Evolutionary conservation across 202 grass and related monocot species (phyloP), one percentile per base, ranked within the genome.

Genomic region (Schoenoplectus tabernaemontani): DNA sequence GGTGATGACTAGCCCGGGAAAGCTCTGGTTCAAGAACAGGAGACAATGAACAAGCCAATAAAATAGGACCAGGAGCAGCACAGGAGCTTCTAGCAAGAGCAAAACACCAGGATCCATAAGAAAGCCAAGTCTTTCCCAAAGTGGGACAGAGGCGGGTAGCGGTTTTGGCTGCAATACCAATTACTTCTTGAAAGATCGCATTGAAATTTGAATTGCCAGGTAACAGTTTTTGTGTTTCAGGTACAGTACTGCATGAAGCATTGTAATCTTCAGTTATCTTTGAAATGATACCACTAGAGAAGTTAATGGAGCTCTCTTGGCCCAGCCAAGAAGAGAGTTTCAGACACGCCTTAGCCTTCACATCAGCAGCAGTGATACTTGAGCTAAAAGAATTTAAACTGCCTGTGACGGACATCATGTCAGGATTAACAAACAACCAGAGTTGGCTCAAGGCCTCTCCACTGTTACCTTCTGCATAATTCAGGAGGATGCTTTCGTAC

Each of bases 81-180:
- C 86, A 60, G 53, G 86, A 93, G 53, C 65, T 78, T 77, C 82
- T 91, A 57, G 87, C 91, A 87, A 92, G 89, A 61, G 62, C 33
- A 77, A 92, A 93, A 84, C 94, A 97, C 94, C 94, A 97, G 75
- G 89, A 89, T 81, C 91, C 94, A 91, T 93, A 97, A 87, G 91
- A 88, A 84, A 92, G 87, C 94, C 94, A 97, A 17, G 89, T 80
- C 81, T 97, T 97, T 54, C 89, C 87, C 86, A 93, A 85, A 58
- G 64, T 90, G 66, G 94, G 94, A 83, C 89, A 88, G 82, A 97
- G 87, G 82, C 88, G 64, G 41, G 89, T 93, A 33, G 91, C 89
- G 77, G 81, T 71, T 83, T 92, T 97, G 73, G 37, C 82, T 75
- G 86, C 83, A 56, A 78, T 87, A 83, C 94, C 94, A 80, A 90